A percentile compares a stretch with the other conserved stretches of the same genome.
phyloP scores from a whole-genome alignment of 192 early-diverging fungal species.

The Linderina pennispora region DNA sequence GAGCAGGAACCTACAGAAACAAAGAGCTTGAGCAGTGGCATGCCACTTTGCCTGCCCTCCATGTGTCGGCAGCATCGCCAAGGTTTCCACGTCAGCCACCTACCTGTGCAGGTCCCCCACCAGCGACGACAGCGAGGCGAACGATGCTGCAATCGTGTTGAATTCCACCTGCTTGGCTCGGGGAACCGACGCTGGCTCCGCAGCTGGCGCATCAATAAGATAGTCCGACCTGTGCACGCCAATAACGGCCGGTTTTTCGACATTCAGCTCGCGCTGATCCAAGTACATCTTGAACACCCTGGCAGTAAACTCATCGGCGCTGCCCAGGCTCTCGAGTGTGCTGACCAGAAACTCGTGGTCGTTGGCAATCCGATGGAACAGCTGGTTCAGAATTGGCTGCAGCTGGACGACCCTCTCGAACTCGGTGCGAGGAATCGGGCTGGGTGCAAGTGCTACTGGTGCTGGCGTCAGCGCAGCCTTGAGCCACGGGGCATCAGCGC shows the following conservation, averaged over 20 bases:
- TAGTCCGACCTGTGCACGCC: constrained; percentile 93
- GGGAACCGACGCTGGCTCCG: constrained; percentile 27
- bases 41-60: too few relatives aligned
- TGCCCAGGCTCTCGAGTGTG: constrained; percentile 26
- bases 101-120: constrained; percentile 77
- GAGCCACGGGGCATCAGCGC: constrained; percentile 6
- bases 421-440: constrained; percentile 65
- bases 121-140: constrained; percentile 72
- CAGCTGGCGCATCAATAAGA: constrained; percentile 61
- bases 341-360: constrained; percentile 72
- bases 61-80: too few relatives aligned
- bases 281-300: constrained; percentile 74
- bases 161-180: constrained; percentile 84
- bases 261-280: constrained; percentile 39
- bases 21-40: too few relatives aligned
- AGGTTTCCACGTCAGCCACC: too few relatives aligned
- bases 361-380: constrained; percentile 71
- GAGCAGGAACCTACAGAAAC: constrained; percentile 14
- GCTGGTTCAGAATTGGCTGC: constrained; percentile 72
- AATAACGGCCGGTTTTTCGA: constrained; percentile 55
- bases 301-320: constrained; percentile 80
- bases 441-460: constrained; percentile 81
- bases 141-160: constrained; percentile 94
- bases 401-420: constrained; percentile 69
- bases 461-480: constrained; percentile 63